Evolutionary conservation across 2,329 filamentous ascomycete species (phyloP), one percentile per base, ranked within the genome.

Genomic region (Paracorniculantispora psalliotae): DNA sequence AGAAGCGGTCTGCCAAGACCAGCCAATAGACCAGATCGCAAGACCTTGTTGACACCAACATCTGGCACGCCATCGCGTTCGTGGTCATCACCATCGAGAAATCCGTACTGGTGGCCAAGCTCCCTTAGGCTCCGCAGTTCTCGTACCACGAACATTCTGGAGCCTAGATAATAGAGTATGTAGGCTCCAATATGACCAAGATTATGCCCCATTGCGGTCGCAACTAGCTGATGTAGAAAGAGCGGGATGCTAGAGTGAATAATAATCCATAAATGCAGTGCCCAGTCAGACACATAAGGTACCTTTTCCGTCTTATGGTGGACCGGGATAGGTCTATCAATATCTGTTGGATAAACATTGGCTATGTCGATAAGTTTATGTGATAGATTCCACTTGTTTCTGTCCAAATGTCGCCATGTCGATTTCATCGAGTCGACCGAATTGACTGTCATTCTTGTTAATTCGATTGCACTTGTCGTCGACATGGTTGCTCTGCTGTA

Each of bases 21-120:
- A 3, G 67, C 67, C 30, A 58, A 58, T 46, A 65, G 47, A 17
- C 68, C 61, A 4, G 68, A 68, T 10, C 37, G 25, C 13, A 66
- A 59, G 1, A 67, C 64, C 44, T 66, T 68, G 49, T 44, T 30
- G 37, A 68, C 66, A 17, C 61, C 63, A 10, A 66, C 63, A 52
- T 75, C 71, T 0, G 72, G 72, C 0, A 75, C 67, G 21, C 67
- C 66, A 55, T 75, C 71, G 33, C 72, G 67, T 7, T 64, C 65
- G 58, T 74, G 71, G 62, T 69, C 25, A 35, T 67, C 64, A n/a
- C 65, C 65, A 41, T 67, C 65, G 3, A 67, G 59, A 48, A 65
- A 66, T 6, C 72, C 72, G 41, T 65, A 64, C n/a, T 59, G 58
- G 37, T 73, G 69, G 23, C 71, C 71, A 8, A 72, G 59, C 7